phyloP scores from a whole-genome alignment of 2,329 filamentous ascomycete species.

The Scedosporium boydii region DNA sequence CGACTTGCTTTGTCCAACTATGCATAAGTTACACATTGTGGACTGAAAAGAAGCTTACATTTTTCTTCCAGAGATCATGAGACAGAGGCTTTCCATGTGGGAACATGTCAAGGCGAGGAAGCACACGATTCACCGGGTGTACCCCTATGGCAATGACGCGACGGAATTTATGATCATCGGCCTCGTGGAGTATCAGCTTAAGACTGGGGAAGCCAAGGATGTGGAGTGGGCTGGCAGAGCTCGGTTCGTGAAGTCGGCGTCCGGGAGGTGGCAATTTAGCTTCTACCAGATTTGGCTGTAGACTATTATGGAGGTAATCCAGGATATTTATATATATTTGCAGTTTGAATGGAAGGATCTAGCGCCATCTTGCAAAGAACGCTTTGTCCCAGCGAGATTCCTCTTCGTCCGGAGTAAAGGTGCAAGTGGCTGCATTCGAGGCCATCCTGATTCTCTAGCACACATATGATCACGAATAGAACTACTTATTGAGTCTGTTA shows the following conservation, averaged over 20 bases:
- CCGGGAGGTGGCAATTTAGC: slow-evolving; percentile 41
- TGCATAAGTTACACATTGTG: neutral
- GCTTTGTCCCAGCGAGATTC: no score
- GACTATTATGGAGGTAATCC: neutral
- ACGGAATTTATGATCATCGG: slow-evolving; percentile 24
- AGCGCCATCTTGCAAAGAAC: no score
- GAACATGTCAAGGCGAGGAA: slow-evolving; percentile 16
- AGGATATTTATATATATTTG: neutral
- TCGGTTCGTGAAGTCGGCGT: slow-evolving; percentile 30
- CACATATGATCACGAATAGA: neutral
- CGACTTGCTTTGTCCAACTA: neutral
- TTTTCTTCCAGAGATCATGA: slow-evolving; percentile 18
- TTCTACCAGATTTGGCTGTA: slow-evolving; percentile 43
- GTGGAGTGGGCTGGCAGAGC: slow-evolving; percentile 47
- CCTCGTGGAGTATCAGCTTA: slow-evolving; percentile 16
- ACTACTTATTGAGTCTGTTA: neutral
- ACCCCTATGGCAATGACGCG: slow-evolving; percentile 17
- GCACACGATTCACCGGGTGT: slow-evolving; percentile 19
- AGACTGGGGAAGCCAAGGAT: slow-evolving; percentile 16
- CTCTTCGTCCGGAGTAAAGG: no score
- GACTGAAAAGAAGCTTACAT: neutral
- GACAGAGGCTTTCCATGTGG: slow-evolving; percentile 21
- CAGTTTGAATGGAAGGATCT: no score
- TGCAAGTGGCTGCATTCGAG: no score
- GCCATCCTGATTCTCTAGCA: neutral